These are phyloP conservation scores for Serendipita sp. DNA, from an alignment of 768 basidiomycete species.

Conservation along the genomic window DNA sequence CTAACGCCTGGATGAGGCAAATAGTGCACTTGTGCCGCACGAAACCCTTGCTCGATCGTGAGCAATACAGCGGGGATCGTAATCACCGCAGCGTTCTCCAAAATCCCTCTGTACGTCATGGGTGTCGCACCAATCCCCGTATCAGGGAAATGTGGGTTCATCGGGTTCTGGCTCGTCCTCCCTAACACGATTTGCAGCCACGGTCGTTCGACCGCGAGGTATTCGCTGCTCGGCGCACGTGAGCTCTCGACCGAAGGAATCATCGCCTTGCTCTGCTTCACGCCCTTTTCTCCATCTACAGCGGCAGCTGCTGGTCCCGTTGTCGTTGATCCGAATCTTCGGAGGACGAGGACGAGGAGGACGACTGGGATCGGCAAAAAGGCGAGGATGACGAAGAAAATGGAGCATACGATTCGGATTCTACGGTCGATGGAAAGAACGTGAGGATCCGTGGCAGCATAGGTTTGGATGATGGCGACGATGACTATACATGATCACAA, in stretches of 20 bases:
- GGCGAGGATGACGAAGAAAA: neutral
- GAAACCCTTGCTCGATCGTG: neutral
- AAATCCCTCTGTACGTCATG: neutral
- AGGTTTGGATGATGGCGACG: neutral
- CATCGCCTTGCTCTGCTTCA: neutral
- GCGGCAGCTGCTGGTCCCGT: neutral
- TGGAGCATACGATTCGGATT: neutral
- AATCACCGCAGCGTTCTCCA: neutral
- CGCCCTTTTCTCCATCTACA: neutral
- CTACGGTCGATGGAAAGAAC: neutral
- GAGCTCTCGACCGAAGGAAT: neutral
- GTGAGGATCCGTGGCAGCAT: neutral
- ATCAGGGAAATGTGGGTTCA: neutral
- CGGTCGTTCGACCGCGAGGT: neutral
- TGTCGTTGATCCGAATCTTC: neutral
- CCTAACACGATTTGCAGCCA: neutral
- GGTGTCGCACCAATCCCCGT: neutral
- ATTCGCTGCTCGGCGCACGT: neutral
- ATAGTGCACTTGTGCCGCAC: neutral
- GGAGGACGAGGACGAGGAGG: neutral
- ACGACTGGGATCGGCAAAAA: constrained; percentile 1
- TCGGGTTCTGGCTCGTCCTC: neutral
- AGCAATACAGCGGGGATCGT: neutral
- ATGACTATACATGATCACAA: neutral
- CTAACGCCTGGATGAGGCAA: neutral